Evolutionary conservation across 2,329 filamentous ascomycete genomes (phyloP).

Genomic region (Nectriaceae sp.): DNA sequence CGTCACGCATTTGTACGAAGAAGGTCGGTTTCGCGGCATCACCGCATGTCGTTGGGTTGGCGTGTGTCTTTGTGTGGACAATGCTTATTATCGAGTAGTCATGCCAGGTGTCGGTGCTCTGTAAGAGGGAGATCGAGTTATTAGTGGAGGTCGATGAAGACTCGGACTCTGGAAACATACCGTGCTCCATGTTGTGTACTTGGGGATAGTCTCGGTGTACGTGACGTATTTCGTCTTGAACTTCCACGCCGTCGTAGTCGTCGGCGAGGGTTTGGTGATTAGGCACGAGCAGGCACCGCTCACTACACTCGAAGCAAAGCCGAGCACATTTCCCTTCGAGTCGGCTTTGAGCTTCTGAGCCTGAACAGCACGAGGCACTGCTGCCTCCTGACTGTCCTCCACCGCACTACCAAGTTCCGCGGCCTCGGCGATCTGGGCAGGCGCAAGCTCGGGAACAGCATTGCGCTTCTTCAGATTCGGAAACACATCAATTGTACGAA

Average conservation of each 20-base stretch:
- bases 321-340: constrained; percentile 1
- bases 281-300: constrained; percentile 8
- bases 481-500: constrained; percentile 1
- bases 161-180: background rate
- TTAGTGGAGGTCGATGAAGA: background rate
- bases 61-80: constrained; percentile 3
- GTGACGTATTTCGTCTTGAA: background rate
- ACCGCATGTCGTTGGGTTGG: constrained; percentile 8
- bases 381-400: background rate
- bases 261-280: constrained; percentile 2
- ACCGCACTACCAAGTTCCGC: background rate
- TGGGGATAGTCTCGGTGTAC: background rate
- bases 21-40: constrained; percentile 5
- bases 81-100: background rate
- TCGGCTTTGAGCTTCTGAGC: constrained; percentile 3
- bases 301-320: background rate
- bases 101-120: background rate
- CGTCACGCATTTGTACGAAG: constrained; percentile 13
- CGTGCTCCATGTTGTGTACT: background rate
- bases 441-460: background rate
- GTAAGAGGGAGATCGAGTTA: background rate
- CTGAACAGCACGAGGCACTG: background rate
- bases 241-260: background rate
- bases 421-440: background rate
- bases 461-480: constrained; percentile 1